Base-by-base conservation (phyloP, 257 asterid species). In the Solanum sejunctum region DNA sequence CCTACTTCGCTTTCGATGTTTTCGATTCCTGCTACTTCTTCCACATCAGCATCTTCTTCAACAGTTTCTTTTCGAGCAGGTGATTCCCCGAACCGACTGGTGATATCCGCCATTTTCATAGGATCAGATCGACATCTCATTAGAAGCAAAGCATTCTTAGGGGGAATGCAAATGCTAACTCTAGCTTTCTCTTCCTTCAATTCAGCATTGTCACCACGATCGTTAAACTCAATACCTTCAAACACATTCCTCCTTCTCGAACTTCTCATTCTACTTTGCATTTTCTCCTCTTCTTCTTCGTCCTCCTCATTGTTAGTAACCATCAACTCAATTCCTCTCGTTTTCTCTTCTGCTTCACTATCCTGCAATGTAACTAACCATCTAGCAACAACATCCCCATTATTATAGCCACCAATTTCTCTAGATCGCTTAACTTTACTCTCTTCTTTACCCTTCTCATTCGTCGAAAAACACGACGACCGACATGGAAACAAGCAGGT, bases 41-140 rank as follows among this genome's bases (percentile, higher is more conserved):
- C 61, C 12, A 43, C 86, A 3, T 47, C 88, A 0, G 80, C 72
- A 77, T 80, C 87, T 4, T 60, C 88, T 52, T 77, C 86, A 5
- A 85, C 89, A n/a, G 73, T 49, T n/a, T 70, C 82, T 2, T 77
- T 63, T 36, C 82, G 87, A 41, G 92, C 88, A n/a, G 91, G 72
- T 3, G 86, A 87, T 70, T 94, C 99, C 91, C 97, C 93, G 79
- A 90, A 91, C 10, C 93, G 86, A 86, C 87, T 90, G 10, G 94
- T 85, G 5, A 97, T 93, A 85, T 91, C 88, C 3, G 98, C 97
- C 93, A 97, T 93, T 87, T 95, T 93, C 90, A 92, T 90, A 4
- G 99, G 99, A 91, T 97, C 98, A 84, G 99, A 97, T 92, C 98
- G 92, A 87, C 98, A 97, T 86, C 99, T 90, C 99, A 97, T 97